Evolutionary conservation across 805 yeast genomes (phyloP).

Genomic region (Nakazawaea populi): DNA sequence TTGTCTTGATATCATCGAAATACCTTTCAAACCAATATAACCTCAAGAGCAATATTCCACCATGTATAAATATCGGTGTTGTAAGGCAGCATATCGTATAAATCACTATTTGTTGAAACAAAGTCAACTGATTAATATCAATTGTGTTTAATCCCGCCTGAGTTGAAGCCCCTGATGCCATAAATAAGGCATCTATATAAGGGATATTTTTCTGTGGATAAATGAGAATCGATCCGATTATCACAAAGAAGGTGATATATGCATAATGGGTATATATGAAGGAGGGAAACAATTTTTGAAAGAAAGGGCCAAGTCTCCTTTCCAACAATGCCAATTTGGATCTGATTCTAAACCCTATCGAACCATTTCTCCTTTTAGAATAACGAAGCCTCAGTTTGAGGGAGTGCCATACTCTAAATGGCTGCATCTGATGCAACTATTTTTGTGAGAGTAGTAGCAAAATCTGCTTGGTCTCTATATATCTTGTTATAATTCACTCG

Average conservation of each 20-base stretch:
- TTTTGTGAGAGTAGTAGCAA: too few species aligned
- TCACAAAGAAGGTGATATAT: constrained; percentile 54
- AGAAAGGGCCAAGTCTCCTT: constrained; percentile 33
- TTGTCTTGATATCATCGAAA: constrained; percentile 74
- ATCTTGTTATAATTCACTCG: too few species aligned
- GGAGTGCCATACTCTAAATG: neutral
- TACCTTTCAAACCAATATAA: constrained; percentile 85
- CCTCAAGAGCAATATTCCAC: constrained; percentile 68
- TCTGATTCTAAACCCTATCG: constrained; percentile 27
- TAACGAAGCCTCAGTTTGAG: neutral
- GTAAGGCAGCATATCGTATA: constrained; percentile 59
- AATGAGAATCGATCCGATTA: constrained; percentile 68
- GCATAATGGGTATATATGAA: constrained; percentile 65
- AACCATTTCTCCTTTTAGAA: constrained; percentile 13
- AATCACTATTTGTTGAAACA: constrained; percentile 78
- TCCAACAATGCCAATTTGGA: constrained; percentile 30
- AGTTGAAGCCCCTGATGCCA: constrained; percentile 72
- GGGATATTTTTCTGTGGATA: constrained; percentile 62
- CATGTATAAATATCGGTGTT: constrained; percentile 87
- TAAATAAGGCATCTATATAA: constrained; percentile 78
- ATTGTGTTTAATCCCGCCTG: constrained; percentile 91
- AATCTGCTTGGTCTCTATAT: too few species aligned
- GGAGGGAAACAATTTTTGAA: constrained; percentile 39
- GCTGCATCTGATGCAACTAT: neutral
- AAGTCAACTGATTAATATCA: constrained; percentile 51